A percentile compares a stretch with the other conserved stretches of the same genome.
Evolutionary conservation across 1,139 yeast species (phyloP).

Genomic region (Kazachstania sp.): DNA sequence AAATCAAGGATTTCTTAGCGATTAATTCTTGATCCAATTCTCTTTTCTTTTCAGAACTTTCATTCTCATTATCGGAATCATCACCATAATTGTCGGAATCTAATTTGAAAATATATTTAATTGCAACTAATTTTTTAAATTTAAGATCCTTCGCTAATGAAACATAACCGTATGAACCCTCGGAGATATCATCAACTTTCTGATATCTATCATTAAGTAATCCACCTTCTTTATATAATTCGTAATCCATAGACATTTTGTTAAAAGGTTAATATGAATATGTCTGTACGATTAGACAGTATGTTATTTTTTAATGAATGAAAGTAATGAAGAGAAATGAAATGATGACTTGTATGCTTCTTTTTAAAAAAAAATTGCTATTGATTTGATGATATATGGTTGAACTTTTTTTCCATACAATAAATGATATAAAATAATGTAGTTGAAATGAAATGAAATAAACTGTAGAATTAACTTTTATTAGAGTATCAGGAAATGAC

Average conservation of each 20-base stretch:
- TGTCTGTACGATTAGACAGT: too few relatives aligned
- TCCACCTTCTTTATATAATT: slow-evolving; percentile 51
- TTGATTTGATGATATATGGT: too few relatives aligned
- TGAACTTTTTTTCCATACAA: too few relatives aligned
- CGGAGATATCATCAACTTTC: slow-evolving; percentile 71
- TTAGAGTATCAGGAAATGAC: too few relatives aligned
- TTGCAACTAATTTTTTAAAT: slow-evolving; percentile 58
- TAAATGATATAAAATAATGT: too few relatives aligned
- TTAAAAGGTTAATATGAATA: not conserved
- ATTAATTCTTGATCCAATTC: slow-evolving; percentile 8
- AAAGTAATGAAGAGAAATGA: not conserved
- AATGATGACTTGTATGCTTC: too few relatives aligned
- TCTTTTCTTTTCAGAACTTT: slow-evolving; percentile 19
- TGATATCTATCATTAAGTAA: slow-evolving; percentile 56
- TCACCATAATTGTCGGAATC: slow-evolving; percentile 28
- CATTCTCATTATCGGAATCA: slow-evolving; percentile 9
- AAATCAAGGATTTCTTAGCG: slow-evolving; percentile 25
- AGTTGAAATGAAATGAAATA: too few relatives aligned
- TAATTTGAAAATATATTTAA: slow-evolving; percentile 58
- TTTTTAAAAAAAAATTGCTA: too few relatives aligned
- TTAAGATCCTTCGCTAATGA: slow-evolving; percentile 71
- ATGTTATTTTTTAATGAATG: not conserved
- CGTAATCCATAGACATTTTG: slow-evolving; percentile 28
- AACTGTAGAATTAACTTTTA: too few relatives aligned
- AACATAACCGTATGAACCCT: slow-evolving; percentile 90